phyloP scores from a whole-genome alignment of 176 grass and related monocot genomes.

The Phyllostachys edulis region DNA sequence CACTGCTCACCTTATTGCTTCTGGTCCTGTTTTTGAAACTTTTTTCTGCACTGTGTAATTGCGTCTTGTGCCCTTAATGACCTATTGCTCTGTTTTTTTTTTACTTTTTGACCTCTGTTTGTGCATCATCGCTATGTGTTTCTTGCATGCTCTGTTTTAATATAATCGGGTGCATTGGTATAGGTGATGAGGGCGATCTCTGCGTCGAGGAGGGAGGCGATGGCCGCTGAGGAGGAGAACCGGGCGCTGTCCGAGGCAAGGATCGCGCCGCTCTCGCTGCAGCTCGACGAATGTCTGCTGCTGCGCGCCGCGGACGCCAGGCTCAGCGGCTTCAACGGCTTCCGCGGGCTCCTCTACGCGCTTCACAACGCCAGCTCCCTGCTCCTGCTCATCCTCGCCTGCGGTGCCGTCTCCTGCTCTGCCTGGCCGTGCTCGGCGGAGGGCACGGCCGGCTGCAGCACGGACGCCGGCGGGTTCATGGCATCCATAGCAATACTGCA shows the following conservation, averaged over 20 bases:
- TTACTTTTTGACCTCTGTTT: neutral
- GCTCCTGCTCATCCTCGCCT: constrained; percentile 69
- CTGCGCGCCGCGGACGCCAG: constrained; percentile 55
- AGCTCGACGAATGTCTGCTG: constrained; percentile 53
- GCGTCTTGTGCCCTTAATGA: neutral
- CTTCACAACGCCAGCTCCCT: constrained; percentile 83
- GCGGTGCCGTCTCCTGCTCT: constrained; percentile 47
- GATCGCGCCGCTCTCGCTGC: constrained; percentile 71
- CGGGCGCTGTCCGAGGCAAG: constrained; percentile 49
- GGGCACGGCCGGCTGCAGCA: neutral
- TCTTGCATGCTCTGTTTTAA: neutral
- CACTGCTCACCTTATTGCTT: too few species aligned
- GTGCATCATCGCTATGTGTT: neutral
- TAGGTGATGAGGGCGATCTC: constrained; percentile 69
- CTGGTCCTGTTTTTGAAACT: neutral
- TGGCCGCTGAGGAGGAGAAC: constrained; percentile 80
- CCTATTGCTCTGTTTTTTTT: neutral
- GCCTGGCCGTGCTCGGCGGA: neutral
- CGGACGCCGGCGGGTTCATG: constrained; percentile 44
- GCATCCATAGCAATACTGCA: constrained; percentile 70
- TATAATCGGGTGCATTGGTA: neutral
- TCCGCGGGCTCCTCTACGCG: constrained; percentile 76
- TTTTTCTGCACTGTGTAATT: neutral
- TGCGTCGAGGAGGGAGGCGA: constrained; percentile 59
- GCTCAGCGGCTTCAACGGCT: constrained; percentile 84